Base-by-base conservation (phyloP, 2,329 filamentous ascomycete genomes). In the Tolypocladium amazonense region DNA sequence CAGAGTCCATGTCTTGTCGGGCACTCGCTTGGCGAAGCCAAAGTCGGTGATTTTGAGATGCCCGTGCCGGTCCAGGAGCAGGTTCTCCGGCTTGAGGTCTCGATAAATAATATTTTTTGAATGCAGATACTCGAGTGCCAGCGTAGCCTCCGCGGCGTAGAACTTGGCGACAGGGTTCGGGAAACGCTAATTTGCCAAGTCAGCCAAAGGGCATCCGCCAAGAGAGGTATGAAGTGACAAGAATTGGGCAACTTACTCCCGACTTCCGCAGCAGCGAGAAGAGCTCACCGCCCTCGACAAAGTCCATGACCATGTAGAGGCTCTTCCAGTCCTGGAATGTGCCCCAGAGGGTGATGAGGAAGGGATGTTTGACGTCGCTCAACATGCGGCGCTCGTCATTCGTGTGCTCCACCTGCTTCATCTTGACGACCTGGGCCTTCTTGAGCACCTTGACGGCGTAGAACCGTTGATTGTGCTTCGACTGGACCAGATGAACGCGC, bases 291-390 rank as follows among this genome's bases (percentile, higher is more conserved):
- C 94, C 94, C 76, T 99, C 94, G 58, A 99, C 93, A 78, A 99
- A 99, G 75, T 99, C 94, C 94, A 99, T 99, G 69, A 99, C 94
- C 94, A 99, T 99, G 83, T 99, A 99, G 41, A 99, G 79, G 72
- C 97, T 97, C 77, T 87, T 92, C 57, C 87, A 84, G 70, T 99
- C 94, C 73, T 97, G 93, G 75, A 97, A 99, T 12, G 94, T 99
- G 61, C 94, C 94, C 94, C 94, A 99, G 47, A 99, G 81, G 1
- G 94, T 99, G 72, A 99, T 94, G 64, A 99, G 81, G 77, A 99
- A 99, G 15, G 94, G 92, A 76, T 99, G 93, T 75, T 97, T 96
- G 73, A 97, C 94, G 73, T 96, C 89, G 72, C 91, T 90, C 69
- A 99, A 79, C 94, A 99, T 99, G 68, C 85, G 86, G 66, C 94